Percentiles rank a stretch among this genome's conserved stretches.
These are phyloP conservation scores for Eustoma russellianum DNA, from an alignment of 257 asterid genomes.

Conservation along the genomic window DNA sequence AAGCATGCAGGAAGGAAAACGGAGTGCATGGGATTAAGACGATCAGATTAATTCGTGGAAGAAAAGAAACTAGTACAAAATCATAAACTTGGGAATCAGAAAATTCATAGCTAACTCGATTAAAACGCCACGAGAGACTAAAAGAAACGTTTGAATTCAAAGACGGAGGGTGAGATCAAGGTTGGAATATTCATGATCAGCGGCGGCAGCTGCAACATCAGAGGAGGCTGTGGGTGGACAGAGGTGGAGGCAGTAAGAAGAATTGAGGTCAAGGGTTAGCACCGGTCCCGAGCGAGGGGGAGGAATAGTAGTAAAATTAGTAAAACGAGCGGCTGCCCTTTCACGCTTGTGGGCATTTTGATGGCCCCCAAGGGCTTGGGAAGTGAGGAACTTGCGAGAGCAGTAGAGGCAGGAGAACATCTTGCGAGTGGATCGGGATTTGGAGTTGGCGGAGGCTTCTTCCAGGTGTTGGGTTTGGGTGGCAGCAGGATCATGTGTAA, in stretches of 20 bases:
- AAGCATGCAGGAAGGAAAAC: too few relatives aligned
- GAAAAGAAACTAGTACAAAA: too few relatives aligned
- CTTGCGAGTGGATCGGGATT: slow-evolving; percentile 8
- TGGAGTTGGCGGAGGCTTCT: slow-evolving; percentile 9
- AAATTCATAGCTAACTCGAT: too few relatives aligned
- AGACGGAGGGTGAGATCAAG: slow-evolving; percentile 21
- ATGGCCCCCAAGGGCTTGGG: slow-evolving; percentile 91
- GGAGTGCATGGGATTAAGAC: too few relatives aligned
- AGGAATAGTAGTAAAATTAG: slow-evolving; percentile 7
- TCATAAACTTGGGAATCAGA: too few relatives aligned
- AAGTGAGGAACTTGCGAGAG: slow-evolving; percentile 75
- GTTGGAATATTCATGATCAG: not conserved
- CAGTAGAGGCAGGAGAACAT: slow-evolving; percentile 83
- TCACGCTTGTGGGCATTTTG: slow-evolving; percentile 93
- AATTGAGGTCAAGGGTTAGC: not conserved
- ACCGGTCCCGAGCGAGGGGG: not conserved
- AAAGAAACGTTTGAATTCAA: not conserved
- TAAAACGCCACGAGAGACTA: too few relatives aligned
- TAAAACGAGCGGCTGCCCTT: slow-evolving; percentile 62
- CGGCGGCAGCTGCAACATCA: not conserved
- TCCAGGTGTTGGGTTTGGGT: too few relatives aligned
- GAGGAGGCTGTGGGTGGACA: slow-evolving; percentile 4
- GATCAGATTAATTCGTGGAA: too few relatives aligned
- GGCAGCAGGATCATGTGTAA: too few relatives aligned
- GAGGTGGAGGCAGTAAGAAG: slow-evolving; percentile 3